phyloP scores from a whole-genome alignment of 495 filamentous ascomycete species.

The Daldinia grandis region DNA sequence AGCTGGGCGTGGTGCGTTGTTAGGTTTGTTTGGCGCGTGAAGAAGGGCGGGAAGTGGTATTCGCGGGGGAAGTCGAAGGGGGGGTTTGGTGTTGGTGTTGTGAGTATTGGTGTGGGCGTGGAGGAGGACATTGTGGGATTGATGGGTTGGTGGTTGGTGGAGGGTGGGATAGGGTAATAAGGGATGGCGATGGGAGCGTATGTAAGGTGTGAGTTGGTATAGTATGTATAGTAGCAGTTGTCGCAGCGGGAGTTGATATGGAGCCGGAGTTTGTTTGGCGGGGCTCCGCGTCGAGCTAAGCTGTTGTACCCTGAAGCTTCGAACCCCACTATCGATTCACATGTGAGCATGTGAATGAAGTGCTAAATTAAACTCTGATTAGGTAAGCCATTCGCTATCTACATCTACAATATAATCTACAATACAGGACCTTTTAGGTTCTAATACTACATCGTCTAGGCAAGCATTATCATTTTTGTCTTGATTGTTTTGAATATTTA shows the following conservation, averaged over 20 bases:
- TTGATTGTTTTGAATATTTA: no score
- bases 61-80: slow-evolving; percentile 59
- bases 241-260: not conserved
- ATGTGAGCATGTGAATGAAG: not conserved
- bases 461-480: not conserved
- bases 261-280: slow-evolving; percentile 6
- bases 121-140: slow-evolving; percentile 3
- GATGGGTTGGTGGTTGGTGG: not conserved
- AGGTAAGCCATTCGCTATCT: no score
- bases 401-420: not conserved
- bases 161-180: not conserved
- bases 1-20: slow-evolving; percentile 80
- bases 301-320: not conserved
- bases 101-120: slow-evolving; percentile 2
- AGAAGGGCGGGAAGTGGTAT: slow-evolving; percentile 78
- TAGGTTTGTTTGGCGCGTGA: slow-evolving; percentile 80
- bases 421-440: not conserved
- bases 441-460: not conserved
- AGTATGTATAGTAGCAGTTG: not conserved
- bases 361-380: not conserved
- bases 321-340: slow-evolving; percentile 9
- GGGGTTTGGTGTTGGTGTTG: not conserved
- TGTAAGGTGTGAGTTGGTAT: not conserved
- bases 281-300: slow-evolving; percentile 8
- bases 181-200: not conserved